These are phyloP conservation scores for Macadamia integrifolia DNA, from an alignment of 164 flowering plant species.

Conservation along the genomic window DNA sequence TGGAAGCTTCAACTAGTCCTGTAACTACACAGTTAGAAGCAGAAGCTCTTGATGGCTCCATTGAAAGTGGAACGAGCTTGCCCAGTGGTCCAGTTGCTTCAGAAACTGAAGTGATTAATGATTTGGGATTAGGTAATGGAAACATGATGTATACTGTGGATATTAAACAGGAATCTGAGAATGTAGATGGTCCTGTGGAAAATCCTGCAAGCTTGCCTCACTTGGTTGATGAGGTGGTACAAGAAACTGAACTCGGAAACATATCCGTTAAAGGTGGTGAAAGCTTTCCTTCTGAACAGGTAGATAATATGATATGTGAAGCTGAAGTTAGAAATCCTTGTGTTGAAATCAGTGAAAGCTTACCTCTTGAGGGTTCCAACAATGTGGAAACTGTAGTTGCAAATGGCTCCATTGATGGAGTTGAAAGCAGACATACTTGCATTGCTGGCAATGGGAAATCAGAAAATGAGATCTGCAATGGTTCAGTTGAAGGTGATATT, in stretches of 20 bases:
- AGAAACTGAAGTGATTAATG: constrained; percentile 5
- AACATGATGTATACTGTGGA: not conserved
- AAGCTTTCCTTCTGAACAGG: constrained; percentile 6
- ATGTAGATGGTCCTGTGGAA: constrained; percentile 4
- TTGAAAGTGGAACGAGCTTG: constrained; percentile 4
- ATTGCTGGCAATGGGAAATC: constrained; percentile 5
- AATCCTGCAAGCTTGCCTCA: not conserved
- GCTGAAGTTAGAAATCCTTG: constrained; percentile 7
- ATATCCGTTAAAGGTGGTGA: constrained; percentile 4
- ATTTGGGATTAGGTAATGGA: constrained; percentile 1
- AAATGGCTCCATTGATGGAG: constrained; percentile 9
- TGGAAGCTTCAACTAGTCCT: not conserved
- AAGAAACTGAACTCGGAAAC: constrained; percentile 9
- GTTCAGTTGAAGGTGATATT: not conserved
- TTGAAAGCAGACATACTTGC: not conserved
- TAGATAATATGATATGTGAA: constrained; percentile 2
- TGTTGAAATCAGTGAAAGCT: constrained; percentile 1
- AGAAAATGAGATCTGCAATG: constrained; percentile 2
- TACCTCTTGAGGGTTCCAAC: not conserved
- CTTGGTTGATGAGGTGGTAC: not conserved
- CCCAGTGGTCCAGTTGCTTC: not conserved
- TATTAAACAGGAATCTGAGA: not conserved
- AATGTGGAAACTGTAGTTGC: constrained; percentile 4
- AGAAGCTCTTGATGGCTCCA: constrained; percentile 1
- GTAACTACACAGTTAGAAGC: not conserved